Conservation (phyloP, 257 asterid species). For the Pogostemon cablin region DNA sequence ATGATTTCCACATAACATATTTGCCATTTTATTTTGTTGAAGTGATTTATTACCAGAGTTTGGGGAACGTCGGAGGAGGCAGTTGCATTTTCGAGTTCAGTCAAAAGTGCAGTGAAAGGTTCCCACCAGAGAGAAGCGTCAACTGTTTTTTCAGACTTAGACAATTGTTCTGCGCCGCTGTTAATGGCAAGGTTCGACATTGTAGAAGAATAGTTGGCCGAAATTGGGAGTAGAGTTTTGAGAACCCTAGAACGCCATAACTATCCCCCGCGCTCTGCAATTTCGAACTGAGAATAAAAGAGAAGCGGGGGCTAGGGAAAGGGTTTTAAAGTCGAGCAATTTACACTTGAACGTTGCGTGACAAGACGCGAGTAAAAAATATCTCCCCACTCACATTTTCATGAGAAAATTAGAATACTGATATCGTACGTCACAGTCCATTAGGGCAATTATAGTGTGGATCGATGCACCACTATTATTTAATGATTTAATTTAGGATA, state of each 20-base stretch:
- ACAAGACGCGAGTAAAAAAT: too few relatives aligned
- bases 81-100: slow-evolving; percentile 71
- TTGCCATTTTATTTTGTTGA: not conserved
- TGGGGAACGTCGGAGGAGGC: slow-evolving; percentile 58
- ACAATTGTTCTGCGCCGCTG: slow-evolving; percentile 38
- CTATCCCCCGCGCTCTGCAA: slow-evolving; percentile 42
- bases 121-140: slow-evolving; percentile 97
- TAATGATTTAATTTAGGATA: too few relatives aligned
- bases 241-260: slow-evolving; percentile 40
- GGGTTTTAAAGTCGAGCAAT: slow-evolving; percentile 29
- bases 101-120: slow-evolving; percentile 63
- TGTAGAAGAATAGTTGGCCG: slow-evolving; percentile 28
- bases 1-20: not conserved
- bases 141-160: slow-evolving; percentile 37
- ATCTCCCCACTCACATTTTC: too few relatives aligned
- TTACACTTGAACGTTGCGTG: too few relatives aligned
- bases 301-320: slow-evolving; percentile 3
- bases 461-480: too few relatives aligned
- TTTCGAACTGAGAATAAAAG: slow-evolving; percentile 19
- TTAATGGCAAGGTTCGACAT: slow-evolving; percentile 51
- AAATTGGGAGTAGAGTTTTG: not conserved
- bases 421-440: too few relatives aligned
- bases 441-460: too few relatives aligned
- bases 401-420: too few relatives aligned
- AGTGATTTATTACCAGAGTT: slow-evolving; percentile 51